A percentile compares a stretch with the other conserved stretches of the same genome.
Evolutionary conservation across 768 basidiomycete species (phyloP).

Genomic region (Mycena amicta): DNA sequence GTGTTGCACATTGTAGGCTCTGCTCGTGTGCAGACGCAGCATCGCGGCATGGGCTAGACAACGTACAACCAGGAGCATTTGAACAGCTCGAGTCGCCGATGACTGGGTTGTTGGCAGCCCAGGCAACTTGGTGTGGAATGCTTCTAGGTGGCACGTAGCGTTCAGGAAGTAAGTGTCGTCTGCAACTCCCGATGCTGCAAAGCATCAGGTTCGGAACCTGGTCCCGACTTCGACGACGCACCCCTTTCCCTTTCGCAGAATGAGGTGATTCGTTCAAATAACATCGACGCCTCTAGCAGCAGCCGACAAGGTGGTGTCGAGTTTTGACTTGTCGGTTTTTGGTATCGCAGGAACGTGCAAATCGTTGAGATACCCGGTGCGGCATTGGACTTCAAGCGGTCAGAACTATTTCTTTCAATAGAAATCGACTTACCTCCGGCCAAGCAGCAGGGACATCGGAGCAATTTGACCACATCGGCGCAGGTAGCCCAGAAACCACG

Average conservation of each 20-base stretch:
- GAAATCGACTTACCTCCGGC: neutral
- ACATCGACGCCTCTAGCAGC: neutral
- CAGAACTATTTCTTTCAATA: neutral
- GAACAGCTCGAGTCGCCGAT: neutral
- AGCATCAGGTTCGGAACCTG: neutral
- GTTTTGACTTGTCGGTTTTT: neutral
- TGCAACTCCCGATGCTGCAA: neutral
- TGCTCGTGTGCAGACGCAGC: neutral
- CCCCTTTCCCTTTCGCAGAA: neutral
- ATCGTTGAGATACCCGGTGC: neutral
- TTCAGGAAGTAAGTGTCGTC: neutral
- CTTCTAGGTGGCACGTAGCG: neutral
- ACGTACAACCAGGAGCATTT: neutral
- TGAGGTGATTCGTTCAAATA: neutral
- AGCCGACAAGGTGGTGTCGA: neutral
- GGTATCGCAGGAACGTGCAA: neutral
- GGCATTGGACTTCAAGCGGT: neutral
- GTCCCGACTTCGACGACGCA: neutral
- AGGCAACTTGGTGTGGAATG: too few relatives aligned
- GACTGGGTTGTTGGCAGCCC: neutral
- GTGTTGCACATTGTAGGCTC: neutral
- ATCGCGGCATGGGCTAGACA: neutral
- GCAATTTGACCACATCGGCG: neutral
- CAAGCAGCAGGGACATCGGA: neutral
- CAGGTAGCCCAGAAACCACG: neutral